Percentiles rank a stretch among this genome's conserved stretches.
Conservation (phyloP, 176 grass and related monocot species). For the Puya raimondii region DNA sequence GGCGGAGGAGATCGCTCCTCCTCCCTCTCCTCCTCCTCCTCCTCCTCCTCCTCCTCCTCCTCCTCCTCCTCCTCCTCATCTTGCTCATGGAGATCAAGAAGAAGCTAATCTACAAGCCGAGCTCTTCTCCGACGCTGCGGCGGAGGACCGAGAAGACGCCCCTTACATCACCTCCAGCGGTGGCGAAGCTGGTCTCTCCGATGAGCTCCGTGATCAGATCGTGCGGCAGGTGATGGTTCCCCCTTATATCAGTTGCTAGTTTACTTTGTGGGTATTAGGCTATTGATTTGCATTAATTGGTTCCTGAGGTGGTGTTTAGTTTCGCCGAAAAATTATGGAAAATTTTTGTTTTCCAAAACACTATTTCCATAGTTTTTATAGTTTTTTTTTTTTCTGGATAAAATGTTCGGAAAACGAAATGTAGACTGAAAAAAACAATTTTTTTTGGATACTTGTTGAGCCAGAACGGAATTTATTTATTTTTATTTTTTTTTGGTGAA, state of each 20-base stretch:
- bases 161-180: neutral
- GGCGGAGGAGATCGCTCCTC: constrained; percentile 16
- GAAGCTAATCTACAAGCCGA: neutral
- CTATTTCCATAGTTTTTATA: too few species aligned
- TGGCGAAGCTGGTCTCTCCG: constrained; percentile 32
- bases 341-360: too few species aligned
- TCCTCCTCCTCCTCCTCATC: constrained; percentile 1
- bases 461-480: too few species aligned
- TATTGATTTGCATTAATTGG: too few species aligned
- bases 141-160: constrained; percentile 1
- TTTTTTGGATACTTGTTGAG: too few species aligned
- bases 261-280: neutral
- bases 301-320: too few species aligned
- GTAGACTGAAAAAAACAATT: too few species aligned
- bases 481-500: too few species aligned
- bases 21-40: constrained; percentile 3
- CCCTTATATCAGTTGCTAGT: neutral
- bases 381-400: too few species aligned
- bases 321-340: too few species aligned
- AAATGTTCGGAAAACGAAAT: too few species aligned
- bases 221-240: constrained; percentile 50
- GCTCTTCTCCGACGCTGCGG: neutral
- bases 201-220: constrained; percentile 66
- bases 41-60: constrained; percentile 4
- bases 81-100: neutral